Conservation (phyloP, 305 asterid species). For the Striga hermonthica region DNA sequence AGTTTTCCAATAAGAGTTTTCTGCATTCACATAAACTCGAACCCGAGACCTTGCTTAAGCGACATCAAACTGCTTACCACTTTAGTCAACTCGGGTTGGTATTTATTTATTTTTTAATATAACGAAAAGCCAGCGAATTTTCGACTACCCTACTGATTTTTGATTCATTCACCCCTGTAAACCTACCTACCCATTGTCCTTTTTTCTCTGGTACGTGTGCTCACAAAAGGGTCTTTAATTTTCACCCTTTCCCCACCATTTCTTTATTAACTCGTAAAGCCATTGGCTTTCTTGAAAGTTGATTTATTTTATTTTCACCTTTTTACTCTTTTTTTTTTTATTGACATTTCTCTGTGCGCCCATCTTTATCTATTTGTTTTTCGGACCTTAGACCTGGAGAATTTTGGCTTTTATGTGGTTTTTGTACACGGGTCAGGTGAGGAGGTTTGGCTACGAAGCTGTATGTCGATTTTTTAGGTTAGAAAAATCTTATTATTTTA, state of each 20-base stretch:
- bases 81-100: no score
- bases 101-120: no score
- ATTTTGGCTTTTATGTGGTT: background rate
- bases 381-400: conserved; percentile 14
- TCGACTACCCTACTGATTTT: conserved; percentile 17
- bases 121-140: background rate
- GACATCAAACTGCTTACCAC: no score
- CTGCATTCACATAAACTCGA: no score
- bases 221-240: conserved; percentile 30
- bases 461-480: conserved; percentile 31
- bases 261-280: conserved; percentile 33
- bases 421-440: conserved; percentile 6
- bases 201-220: conserved; percentile 41
- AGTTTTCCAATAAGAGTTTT: no score
- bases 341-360: conserved; percentile 27
- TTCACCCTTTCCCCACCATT: conserved; percentile 20
- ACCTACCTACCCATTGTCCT: conserved; percentile 31
- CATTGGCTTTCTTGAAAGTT: conserved; percentile 33
- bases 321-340: conserved; percentile 30
- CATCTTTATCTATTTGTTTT: conserved; percentile 22
- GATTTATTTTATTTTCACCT: background rate
- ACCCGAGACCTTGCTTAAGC: no score
- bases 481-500: conserved; percentile 27
- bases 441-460: conserved; percentile 25
- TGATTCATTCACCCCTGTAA: conserved; percentile 28